Evolutionary conservation across 257 asterid species (phyloP).

Genomic region (Voacanga thouarsii): DNA sequence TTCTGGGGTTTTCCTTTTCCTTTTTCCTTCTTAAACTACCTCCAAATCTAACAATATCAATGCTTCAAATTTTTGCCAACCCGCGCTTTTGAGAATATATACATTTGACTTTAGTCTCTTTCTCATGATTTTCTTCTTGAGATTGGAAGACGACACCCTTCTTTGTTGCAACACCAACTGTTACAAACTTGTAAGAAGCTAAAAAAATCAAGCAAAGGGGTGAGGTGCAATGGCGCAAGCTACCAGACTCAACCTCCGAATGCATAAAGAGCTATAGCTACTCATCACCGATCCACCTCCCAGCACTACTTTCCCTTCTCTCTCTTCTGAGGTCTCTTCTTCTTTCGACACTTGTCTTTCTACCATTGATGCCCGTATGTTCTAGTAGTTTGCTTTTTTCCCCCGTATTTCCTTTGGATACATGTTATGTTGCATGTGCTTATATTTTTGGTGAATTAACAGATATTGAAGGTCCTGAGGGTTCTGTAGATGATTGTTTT

Average conservation of each 20-base stretch:
- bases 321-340: conserved; percentile 29
- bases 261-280: conserved; percentile 81
- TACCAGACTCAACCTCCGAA: conserved; percentile 65
- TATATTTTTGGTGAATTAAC: conserved; percentile 4
- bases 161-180: background rate
- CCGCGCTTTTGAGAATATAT: background rate
- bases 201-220: background rate
- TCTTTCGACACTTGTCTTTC: conserved; percentile 40
- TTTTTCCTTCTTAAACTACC: too few relatives aligned
- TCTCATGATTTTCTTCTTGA: too few relatives aligned
- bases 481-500: too few relatives aligned
- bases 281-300: conserved; percentile 83
- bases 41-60: background rate
- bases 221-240: conserved; percentile 60
- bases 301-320: conserved; percentile 65
- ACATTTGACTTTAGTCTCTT: background rate
- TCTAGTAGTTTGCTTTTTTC: background rate
- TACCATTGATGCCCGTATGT: conserved; percentile 59
- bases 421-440: background rate
- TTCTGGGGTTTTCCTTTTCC: too few relatives aligned
- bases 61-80: background rate
- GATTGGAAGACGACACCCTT: background rate
- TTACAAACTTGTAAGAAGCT: background rate
- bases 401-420: background rate
- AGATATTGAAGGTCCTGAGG: conserved; percentile 76